phyloP scores from a whole-genome alignment of 345 rosid genomes.

The Gossypium arboreum region DNA sequence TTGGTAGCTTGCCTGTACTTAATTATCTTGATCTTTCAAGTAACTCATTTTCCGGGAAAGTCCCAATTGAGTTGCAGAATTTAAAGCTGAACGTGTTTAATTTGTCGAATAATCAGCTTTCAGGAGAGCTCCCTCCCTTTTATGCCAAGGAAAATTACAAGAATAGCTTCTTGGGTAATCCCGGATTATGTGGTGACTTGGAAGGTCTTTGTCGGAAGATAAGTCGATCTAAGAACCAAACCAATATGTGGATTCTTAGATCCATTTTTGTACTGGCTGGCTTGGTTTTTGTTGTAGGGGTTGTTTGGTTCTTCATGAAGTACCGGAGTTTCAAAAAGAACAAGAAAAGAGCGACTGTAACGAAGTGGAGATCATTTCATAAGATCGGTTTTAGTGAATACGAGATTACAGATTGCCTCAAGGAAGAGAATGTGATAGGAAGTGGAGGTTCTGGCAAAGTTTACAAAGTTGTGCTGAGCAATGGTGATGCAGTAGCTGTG shows the following conservation, averaged over 20 bases:
- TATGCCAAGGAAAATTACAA: constrained; percentile 48
- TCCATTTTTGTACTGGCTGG: constrained; percentile 53
- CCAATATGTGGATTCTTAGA: constrained; percentile 57
- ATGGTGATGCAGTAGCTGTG: constrained; percentile 75
- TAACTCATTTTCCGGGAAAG: constrained; percentile 59
- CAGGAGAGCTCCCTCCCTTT: constrained; percentile 66
- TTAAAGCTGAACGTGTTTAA: constrained; percentile 76
- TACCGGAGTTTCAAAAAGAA: constrained; percentile 41
- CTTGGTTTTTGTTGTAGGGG: constrained; percentile 48
- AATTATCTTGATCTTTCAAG: constrained; percentile 86
- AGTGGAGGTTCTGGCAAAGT: constrained; percentile 85
- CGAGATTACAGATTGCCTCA: constrained; percentile 53
- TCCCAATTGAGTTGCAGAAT: constrained; percentile 66
- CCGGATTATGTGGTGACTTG: constrained; percentile 61
- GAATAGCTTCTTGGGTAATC: constrained; percentile 67
- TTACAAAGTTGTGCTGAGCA: constrained; percentile 63
- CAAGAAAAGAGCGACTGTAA: constrained; percentile 32
- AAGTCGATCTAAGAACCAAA: constrained; percentile 29
- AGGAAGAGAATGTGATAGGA: constrained; percentile 72
- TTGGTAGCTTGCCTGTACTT: constrained; percentile 66
- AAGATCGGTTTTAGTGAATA: constrained; percentile 70
- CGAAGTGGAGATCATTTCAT: constrained; percentile 89
- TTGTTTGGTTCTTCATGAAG: constrained; percentile 57
- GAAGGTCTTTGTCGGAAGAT: constrained; percentile 50
- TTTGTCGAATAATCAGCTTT: constrained; percentile 62